Conservation (phyloP, 23 red algal species). For the Porphyridium purpureum region DNA sequence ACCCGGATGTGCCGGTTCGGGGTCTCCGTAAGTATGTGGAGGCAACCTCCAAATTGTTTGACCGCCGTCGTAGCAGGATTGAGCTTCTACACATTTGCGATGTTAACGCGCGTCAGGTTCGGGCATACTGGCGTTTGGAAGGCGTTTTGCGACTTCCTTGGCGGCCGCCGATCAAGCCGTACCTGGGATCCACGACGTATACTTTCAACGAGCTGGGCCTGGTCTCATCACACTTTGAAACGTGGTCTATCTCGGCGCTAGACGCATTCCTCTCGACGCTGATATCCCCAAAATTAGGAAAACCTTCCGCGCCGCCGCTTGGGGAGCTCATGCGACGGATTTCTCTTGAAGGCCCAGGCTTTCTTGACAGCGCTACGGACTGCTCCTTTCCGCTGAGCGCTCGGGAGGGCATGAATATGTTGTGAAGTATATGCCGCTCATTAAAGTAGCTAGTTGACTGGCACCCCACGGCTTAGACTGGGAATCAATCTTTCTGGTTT, state of each 20-base stretch:
- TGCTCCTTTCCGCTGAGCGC: too few relatives aligned
- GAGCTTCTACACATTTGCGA: slow-evolving; percentile 20
- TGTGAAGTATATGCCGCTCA: too few relatives aligned
- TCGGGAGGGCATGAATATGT: too few relatives aligned
- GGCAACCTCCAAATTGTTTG: slow-evolving; percentile 25
- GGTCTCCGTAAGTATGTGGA: slow-evolving; percentile 22
- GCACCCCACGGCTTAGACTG: too few relatives aligned
- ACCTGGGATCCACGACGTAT: slow-evolving; percentile 19
- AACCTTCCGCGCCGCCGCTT: not conserved
- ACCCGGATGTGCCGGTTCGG: slow-evolving; percentile 27
- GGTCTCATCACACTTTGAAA: slow-evolving; percentile 19
- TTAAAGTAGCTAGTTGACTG: too few relatives aligned
- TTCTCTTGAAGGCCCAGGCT: too few relatives aligned
- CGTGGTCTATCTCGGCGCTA: slow-evolving; percentile 21
- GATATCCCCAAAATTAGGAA: not conserved
- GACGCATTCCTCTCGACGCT: slow-evolving; percentile 36
- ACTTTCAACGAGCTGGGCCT: slow-evolving; percentile 18
- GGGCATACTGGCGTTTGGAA: slow-evolving; percentile 32
- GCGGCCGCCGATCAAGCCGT: slow-evolving; percentile 30
- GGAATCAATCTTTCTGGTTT: too few relatives aligned
- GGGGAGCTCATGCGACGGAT: not conserved
- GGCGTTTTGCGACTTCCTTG: slow-evolving; percentile 35
- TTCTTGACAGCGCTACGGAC: too few relatives aligned
- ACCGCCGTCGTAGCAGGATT: slow-evolving; percentile 10
- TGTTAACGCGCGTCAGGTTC: not conserved